phyloP scores from a whole-genome alignment of 768 basidiomycete genomes.

The Suillus subaureus region DNA sequence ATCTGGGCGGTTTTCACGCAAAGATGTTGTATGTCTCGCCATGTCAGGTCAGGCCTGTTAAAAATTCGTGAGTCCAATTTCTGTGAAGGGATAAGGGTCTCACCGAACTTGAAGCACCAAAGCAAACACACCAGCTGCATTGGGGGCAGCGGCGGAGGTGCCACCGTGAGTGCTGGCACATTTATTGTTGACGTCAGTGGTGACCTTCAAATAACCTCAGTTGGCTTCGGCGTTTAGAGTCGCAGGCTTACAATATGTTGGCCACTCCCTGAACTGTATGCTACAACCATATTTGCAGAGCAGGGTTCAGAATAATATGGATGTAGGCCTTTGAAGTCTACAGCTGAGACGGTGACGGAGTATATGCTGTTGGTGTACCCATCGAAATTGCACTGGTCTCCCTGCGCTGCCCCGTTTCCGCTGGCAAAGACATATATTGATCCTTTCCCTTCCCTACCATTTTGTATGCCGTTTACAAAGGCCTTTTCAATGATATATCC shows the following conservation, averaged over 20 bases:
- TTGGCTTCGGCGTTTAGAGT: conserved; percentile 16
- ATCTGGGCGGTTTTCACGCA: conserved; percentile 73
- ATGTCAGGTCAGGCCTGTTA: conserved; percentile 85
- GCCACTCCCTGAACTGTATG: conserved; percentile 93
- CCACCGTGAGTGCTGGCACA: conserved; percentile 90
- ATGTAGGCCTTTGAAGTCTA: conserved; percentile 91
- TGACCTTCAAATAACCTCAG: conserved; percentile 59
- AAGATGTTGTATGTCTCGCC: conserved; percentile 95
- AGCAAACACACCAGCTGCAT: conserved; percentile 92
- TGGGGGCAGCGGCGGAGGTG: conserved; percentile 96
- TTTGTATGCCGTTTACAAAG: conserved; percentile 89
- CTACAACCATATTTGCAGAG: conserved; percentile 94
- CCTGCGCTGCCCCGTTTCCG: conserved; percentile 89
- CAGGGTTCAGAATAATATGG: conserved; percentile 99
- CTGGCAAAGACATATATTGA: conserved; percentile 97
- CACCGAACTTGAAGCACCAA: conserved; percentile 87
- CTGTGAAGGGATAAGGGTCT: conserved; percentile 26
- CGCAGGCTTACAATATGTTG: conserved; percentile 77
- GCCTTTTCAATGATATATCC: conserved; percentile 90
- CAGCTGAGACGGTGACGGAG: conserved; percentile 92
- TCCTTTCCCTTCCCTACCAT: conserved; percentile 87
- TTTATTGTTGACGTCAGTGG: conserved; percentile 84
- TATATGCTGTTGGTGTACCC: conserved; percentile 99
- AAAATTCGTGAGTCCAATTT: conserved; percentile 9
- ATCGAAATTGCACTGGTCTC: conserved; percentile 99